These are phyloP conservation scores for Rhizopus microsporus DNA, from an alignment of 371 early-diverging fungal genomes.

Conservation along the genomic window DNA sequence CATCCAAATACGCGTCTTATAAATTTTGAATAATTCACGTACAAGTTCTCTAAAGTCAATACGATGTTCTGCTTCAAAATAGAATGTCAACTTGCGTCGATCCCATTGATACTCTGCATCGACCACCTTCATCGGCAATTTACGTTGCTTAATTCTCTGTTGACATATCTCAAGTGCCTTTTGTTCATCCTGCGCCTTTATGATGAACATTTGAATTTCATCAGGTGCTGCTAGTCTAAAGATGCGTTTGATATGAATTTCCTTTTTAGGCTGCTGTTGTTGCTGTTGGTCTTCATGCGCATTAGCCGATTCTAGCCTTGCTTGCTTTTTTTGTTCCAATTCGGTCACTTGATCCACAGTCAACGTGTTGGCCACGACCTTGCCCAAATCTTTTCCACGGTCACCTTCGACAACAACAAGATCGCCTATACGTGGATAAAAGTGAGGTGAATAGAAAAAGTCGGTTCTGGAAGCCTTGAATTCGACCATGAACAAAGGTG, in stretches of 20 bases:
- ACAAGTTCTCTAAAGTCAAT: slow-evolving; percentile 99
- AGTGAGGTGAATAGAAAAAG: slow-evolving; percentile 66
- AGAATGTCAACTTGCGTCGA: slow-evolving; percentile 94
- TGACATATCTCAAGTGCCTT: slow-evolving; percentile 87
- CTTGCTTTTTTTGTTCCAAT: slow-evolving; percentile 26
- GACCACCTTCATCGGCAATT: slow-evolving; percentile 91
- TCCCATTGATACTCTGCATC: slow-evolving; percentile 99
- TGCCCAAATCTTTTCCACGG: slow-evolving; percentile 93
- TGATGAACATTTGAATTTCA: slow-evolving; percentile 72
- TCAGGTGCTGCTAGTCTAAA: slow-evolving; percentile 78
- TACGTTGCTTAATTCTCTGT: slow-evolving; percentile 81
- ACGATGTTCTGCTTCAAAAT: slow-evolving; percentile 89
- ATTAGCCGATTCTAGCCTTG: slow-evolving; percentile 9
- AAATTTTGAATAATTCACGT: slow-evolving; percentile 97
- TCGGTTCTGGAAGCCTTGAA: slow-evolving; percentile 93
- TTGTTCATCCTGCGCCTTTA: slow-evolving; percentile 86
- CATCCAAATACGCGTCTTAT: slow-evolving; percentile 99
- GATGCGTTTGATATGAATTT: slow-evolving; percentile 84
- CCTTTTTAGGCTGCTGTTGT: slow-evolving; percentile 51
- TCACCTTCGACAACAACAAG: slow-evolving; percentile 96
- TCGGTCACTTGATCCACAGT: slow-evolving; percentile 37
- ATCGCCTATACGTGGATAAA: slow-evolving; percentile 62
- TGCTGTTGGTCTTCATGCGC: slow-evolving; percentile 8
- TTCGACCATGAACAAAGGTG: slow-evolving; percentile 81
- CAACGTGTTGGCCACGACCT: slow-evolving; percentile 52